These are phyloP conservation scores for Podaxis mareebaensis DNA, from an alignment of 768 basidiomycete species.

Conservation along the genomic window DNA sequence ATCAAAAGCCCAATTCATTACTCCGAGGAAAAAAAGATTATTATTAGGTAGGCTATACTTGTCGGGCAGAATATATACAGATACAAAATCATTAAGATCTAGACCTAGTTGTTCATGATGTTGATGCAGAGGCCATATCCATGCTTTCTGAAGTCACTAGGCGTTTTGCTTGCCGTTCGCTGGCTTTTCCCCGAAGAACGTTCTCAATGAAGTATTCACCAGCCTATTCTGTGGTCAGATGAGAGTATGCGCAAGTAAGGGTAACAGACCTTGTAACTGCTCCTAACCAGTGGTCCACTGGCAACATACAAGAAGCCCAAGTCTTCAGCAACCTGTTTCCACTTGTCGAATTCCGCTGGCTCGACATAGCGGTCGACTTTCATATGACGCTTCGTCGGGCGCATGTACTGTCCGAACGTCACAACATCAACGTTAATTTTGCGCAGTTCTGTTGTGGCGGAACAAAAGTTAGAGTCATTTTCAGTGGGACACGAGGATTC, in stretches of 20 bases:
- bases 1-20: neutral
- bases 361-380: conserved; percentile 97
- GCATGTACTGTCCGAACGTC: conserved; percentile 99
- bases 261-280: conserved; percentile 87
- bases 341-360: conserved; percentile 88
- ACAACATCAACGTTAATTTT: conserved; percentile 92
- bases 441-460: conserved; percentile 66
- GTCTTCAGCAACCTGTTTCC: conserved; percentile 87
- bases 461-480: neutral
- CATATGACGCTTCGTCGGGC: conserved; percentile 98
- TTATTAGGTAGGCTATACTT: neutral
- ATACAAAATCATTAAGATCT: neutral
- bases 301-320: conserved; percentile 98
- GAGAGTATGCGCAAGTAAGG: neutral
- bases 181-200: conserved; percentile 65
- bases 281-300: conserved; percentile 92
- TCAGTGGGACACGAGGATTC: conserved; percentile 9
- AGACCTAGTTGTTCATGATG: neutral
- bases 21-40: neutral
- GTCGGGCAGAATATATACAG: neutral
- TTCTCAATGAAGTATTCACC: conserved; percentile 96
- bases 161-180: conserved; percentile 24
- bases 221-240: conserved; percentile 54
- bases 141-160: conserved; percentile 1
- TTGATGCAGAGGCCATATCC: neutral